Evolutionary conservation across 2,329 filamentous ascomycete species (phyloP), one percentile per base, ranked within the genome.

Genomic region (Aspergillus brunneoviolaceus): DNA sequence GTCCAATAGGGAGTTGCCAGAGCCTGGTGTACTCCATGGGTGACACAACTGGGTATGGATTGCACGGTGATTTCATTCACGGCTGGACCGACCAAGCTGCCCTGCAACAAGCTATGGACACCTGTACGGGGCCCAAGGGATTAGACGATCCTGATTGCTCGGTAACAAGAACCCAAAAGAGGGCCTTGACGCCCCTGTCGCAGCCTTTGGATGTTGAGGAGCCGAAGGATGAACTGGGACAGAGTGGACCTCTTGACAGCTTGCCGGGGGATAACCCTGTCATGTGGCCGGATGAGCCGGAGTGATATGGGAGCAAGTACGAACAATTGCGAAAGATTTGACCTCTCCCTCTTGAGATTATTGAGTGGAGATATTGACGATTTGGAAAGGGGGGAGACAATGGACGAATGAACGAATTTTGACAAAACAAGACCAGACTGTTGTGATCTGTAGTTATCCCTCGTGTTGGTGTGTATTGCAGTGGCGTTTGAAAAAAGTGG

Each of bases 21-120:
- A 45, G 16, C 39, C 16, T 45, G n/a, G 39, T 45, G 39, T 45
- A 45, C 86, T 82, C 72, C 80, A 76, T 12, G 77, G 81, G 62
- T 59, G 75, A 42, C 68, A 72, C 4, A 72, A 74, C 45, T 82
- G 81, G 63, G 74, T 81, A 80, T 62, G 81, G 81, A 1, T 80
- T 83, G 65, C 83, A 85, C 62, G 83, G 80, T 19, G 83, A 84
- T 58, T 84, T 84, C 62, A 72, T 80, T 61, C 82, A 82, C 55
- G 81, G 81, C 21, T 82, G 79, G 77, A 63, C 58, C 66, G 74
- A 82, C 56, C 66, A 71, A 55, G 66, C 65, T 14, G 72, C 78
- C 23, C 73, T 82, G 25, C 67, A 72, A 29, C 59, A 72, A 21
- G 80, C 79, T 0, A 69, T 79, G 23, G 65, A 72, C 10, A 70